Conservation (phyloP, 345 rosid genomes). For the Abelmoschus esculentus region DNA sequence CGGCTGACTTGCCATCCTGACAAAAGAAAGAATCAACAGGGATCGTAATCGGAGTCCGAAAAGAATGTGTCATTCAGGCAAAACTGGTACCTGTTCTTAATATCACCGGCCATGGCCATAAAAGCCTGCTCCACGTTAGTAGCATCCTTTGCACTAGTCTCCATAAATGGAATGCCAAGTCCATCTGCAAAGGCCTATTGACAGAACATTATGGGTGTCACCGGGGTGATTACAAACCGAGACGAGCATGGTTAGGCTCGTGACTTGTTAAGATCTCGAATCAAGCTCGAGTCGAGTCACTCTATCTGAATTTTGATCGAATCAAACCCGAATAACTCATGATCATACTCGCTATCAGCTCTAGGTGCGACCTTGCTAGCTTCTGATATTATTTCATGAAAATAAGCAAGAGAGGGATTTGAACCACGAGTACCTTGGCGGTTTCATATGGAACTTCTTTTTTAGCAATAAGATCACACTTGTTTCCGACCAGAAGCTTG, state of each 20-base stretch:
- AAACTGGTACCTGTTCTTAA: constrained; percentile 47
- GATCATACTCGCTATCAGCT: too few species aligned
- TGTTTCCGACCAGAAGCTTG: constrained; percentile 75
- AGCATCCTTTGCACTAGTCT: constrained; percentile 79
- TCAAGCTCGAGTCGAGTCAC: too few species aligned
- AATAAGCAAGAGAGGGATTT: background rate
- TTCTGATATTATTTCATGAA: background rate
- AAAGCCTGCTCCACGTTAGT: constrained; percentile 69
- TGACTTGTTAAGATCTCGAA: too few species aligned
- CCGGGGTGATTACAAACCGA: too few species aligned
- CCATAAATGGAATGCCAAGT: constrained; percentile 75
- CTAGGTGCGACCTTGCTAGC: background rate
- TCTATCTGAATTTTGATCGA: too few species aligned
- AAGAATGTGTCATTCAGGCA: background rate
- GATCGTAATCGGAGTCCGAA: background rate
- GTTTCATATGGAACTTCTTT: constrained; percentile 66
- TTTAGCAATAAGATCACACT: constrained; percentile 58
- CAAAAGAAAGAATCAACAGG: background rate
- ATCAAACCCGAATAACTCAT: too few species aligned
- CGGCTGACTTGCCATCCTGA: constrained; percentile 53
- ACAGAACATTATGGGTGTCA: background rate
- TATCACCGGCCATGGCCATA: constrained; percentile 77
- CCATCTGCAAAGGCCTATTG: constrained; percentile 73
- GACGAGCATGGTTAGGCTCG: too few species aligned
- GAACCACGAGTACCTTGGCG: constrained; percentile 43